These are phyloP conservation scores for Chaetomium globosum DNA, from an alignment of 2,329 filamentous ascomycete genomes.

Conservation along the genomic window DNA sequence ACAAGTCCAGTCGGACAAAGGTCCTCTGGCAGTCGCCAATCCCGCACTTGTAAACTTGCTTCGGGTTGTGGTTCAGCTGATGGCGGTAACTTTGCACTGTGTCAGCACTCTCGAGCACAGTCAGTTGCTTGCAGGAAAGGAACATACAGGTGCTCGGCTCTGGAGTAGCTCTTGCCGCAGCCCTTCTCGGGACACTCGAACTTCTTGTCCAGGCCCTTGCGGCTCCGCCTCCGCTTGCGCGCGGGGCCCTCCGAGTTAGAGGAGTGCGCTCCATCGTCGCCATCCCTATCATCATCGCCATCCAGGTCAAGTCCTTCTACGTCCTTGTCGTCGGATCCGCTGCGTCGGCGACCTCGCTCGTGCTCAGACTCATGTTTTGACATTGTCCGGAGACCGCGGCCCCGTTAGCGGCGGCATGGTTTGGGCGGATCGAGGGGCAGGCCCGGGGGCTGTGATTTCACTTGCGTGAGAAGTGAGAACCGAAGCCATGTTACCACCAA, in stretches of 20 bases:
- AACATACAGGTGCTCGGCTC: constrained; percentile 88
- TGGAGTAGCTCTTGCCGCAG: constrained; percentile 94
- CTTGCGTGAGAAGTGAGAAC: constrained; percentile 46
- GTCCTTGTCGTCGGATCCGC: constrained; percentile 49
- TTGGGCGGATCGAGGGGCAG: constrained; percentile 46
- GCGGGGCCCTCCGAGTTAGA: constrained; percentile 58
- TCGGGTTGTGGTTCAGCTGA: constrained; percentile 93
- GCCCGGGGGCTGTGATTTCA: constrained; percentile 46
- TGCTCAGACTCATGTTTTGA: constrained; percentile 48
- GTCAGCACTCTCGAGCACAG: constrained; percentile 36
- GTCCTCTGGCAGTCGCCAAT: constrained; percentile 86
- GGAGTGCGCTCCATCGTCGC: constrained; percentile 51
- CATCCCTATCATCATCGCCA: constrained; percentile 45
- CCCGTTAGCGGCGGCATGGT: constrained; percentile 50
- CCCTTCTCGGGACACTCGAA: constrained; percentile 83
- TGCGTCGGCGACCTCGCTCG: constrained; percentile 48
- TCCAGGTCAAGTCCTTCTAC: constrained; percentile 45
- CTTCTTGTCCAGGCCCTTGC: constrained; percentile 77
- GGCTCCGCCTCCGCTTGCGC: constrained; percentile 68
- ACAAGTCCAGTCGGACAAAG: constrained; percentile 91
- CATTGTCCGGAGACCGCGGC: constrained; percentile 45
- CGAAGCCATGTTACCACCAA: constrained; percentile 48
- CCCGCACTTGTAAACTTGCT: constrained; percentile 92
- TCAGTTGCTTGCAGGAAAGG: constrained; percentile 39
- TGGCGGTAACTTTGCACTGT: constrained; percentile 68